Conservation (phyloP, 352 stramenopile species). For the Poterioochromonas sp. region DNA sequence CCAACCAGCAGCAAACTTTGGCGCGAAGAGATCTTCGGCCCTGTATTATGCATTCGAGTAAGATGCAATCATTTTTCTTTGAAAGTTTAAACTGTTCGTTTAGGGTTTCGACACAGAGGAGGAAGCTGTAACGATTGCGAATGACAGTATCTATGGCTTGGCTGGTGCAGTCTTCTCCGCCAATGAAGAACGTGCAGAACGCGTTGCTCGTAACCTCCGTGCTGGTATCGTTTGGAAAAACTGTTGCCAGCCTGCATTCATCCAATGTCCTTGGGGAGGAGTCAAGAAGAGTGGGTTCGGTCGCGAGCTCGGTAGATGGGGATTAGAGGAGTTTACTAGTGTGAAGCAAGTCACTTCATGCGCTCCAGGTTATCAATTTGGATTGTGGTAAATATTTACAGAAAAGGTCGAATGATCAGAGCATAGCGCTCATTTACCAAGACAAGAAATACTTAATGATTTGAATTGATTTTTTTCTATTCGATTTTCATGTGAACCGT, state of each 20-base stretch:
- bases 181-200: slow-evolving; percentile 45
- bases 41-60: slow-evolving; percentile 28
- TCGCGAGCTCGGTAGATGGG: slow-evolving; percentile 48
- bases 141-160: slow-evolving; percentile 64
- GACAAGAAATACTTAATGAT: too few species aligned
- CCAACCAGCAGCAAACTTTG: slow-evolving; percentile 58
- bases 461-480: too few species aligned
- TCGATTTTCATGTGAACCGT: too few species aligned
- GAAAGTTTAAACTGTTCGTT: background rate
- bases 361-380: background rate
- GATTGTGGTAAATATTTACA: slow-evolving; percentile 30
- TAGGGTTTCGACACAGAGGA: slow-evolving; percentile 15
- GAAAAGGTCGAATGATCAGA: too few species aligned
- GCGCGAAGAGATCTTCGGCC: slow-evolving; percentile 62
- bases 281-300: slow-evolving; percentile 71
- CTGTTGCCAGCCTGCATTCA: slow-evolving; percentile 50
- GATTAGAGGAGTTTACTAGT: slow-evolving; percentile 34
- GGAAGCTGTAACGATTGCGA: slow-evolving; percentile 47
- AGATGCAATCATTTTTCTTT: background rate
- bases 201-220: slow-evolving; percentile 54
- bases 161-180: slow-evolving; percentile 60
- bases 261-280: slow-evolving; percentile 57
- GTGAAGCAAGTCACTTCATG: slow-evolving; percentile 28
- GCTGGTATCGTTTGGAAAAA: slow-evolving; percentile 60
- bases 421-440: too few species aligned